These are phyloP conservation scores for Suhomyces faveliae DNA, from an alignment of 805 yeast genomes.

Conservation along the genomic window DNA sequence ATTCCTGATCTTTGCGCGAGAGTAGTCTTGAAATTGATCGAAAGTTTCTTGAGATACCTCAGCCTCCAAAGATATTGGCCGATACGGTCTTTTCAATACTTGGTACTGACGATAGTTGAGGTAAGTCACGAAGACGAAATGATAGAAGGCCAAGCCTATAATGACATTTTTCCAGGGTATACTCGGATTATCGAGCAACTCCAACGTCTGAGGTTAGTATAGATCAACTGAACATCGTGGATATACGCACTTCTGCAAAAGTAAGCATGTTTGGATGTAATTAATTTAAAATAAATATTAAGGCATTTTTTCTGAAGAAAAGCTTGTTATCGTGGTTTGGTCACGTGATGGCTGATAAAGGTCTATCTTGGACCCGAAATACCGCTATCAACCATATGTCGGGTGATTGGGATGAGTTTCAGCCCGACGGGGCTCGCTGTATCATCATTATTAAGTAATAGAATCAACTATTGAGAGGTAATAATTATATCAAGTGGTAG, in stretches of 20 bases:
- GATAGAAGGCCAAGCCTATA: slow-evolving; percentile 70
- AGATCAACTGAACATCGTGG: background rate
- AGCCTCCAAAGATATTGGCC: slow-evolving; percentile 68
- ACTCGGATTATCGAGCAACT: slow-evolving; percentile 60
- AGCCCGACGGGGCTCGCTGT: too few species aligned
- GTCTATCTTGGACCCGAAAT: too few species aligned
- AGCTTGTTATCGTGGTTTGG: too few species aligned
- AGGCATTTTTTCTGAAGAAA: too few species aligned
- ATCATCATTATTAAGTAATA: too few species aligned
- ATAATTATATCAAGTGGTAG: too few species aligned
- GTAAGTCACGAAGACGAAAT: slow-evolving; percentile 72
- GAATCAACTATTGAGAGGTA: too few species aligned
- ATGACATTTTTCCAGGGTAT: slow-evolving; percentile 81
- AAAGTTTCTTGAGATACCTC: slow-evolving; percentile 74
- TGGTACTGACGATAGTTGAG: slow-evolving; percentile 75
- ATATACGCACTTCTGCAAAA: slow-evolving; percentile 26
- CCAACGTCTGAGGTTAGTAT: slow-evolving; percentile 35
- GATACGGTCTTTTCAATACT: slow-evolving; percentile 50
- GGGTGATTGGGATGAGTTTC: too few species aligned
- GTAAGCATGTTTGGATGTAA: too few species aligned
- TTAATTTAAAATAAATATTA: too few species aligned
- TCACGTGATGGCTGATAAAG: too few species aligned
- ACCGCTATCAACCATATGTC: too few species aligned
- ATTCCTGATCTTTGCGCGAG: slow-evolving; percentile 74
- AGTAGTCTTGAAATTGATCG: slow-evolving; percentile 72